These are phyloP conservation scores for Heterobasidion irregulare DNA, from an alignment of 1,284 basidiomycete species.

Conservation along the genomic window DNA sequence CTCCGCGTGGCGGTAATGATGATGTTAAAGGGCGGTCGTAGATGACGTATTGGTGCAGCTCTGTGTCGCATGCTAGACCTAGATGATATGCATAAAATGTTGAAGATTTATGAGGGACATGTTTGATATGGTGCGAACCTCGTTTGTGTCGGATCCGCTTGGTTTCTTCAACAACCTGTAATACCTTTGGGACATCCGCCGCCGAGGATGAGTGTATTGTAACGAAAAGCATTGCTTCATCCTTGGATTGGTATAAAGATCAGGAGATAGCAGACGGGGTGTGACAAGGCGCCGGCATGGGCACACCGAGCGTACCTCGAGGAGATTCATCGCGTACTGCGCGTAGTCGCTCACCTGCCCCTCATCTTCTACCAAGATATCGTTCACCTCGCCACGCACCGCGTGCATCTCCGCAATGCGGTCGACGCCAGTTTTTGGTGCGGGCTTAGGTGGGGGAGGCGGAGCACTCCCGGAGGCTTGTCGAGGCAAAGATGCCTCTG, in stretches of 20 bases:
- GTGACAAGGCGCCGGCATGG: background rate
- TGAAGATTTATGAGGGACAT: background rate
- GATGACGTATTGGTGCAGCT: conserved; percentile 72
- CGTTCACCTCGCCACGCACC: conserved; percentile 59
- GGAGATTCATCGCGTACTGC: conserved; percentile 52
- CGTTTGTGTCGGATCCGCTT: conserved; percentile 69
- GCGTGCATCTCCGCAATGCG: conserved; percentile 63
- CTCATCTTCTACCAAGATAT: conserved; percentile 62
- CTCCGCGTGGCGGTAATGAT: conserved; percentile 29
- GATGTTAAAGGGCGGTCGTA: conserved; percentile 38
- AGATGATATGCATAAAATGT: background rate
- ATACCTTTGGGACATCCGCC: conserved; percentile 64
- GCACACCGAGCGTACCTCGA: conserved; percentile 39
- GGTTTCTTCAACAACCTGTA: conserved; percentile 71
- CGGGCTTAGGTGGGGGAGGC: conserved; percentile 48
- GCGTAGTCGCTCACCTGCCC: conserved; percentile 61
- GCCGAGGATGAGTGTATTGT: conserved; percentile 59
- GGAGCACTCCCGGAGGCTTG: conserved; percentile 20
- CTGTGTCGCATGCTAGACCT: conserved; percentile 50
- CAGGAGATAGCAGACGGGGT: background rate
- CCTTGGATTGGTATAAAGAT: conserved; percentile 28
- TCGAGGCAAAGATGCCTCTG: background rate
- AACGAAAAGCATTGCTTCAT: conserved; percentile 74
- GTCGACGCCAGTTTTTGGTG: conserved; percentile 53
- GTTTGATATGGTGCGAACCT: conserved; percentile 28